Percentiles rank a stretch among this genome's conserved stretches.
These are phyloP conservation scores for Phlyctochytrium bullatum DNA, from an alignment of 192 early-diverging fungal genomes.

Conservation along the genomic window DNA sequence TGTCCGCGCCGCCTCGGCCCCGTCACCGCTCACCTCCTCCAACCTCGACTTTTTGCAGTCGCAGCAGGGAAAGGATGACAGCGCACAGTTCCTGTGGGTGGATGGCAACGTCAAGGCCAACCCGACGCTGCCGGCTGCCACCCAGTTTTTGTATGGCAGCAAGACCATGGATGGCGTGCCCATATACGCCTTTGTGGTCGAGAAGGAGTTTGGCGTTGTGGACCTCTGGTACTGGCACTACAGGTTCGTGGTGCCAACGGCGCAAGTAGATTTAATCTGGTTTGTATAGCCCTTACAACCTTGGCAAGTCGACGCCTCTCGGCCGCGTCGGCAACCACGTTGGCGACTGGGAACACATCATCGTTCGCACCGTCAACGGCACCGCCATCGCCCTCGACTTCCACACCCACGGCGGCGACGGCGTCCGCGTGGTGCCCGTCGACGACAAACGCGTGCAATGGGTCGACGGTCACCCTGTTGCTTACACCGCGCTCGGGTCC, in stretches of 20 bases:
- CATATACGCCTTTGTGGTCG: slow-evolving; percentile 3
- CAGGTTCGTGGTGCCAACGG: too few relatives aligned
- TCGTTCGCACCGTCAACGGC: slow-evolving; percentile 8
- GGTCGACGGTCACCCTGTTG: slow-evolving; percentile 9
- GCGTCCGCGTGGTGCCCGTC: neutral
- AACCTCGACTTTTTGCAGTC: slow-evolving; percentile 2
- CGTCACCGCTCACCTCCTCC: neutral
- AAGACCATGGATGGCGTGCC: neutral
- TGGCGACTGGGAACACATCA: slow-evolving; percentile 8
- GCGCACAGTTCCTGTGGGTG: neutral
- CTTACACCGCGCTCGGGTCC: slow-evolving; percentile 7
- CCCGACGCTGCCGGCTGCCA: neutral
- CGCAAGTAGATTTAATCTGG: too few relatives aligned
- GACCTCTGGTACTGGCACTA: slow-evolving; percentile 9
- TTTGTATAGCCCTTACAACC: slow-evolving; percentile 7
- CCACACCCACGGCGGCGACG: slow-evolving; percentile 3
- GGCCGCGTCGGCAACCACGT: slow-evolving; percentile 5
- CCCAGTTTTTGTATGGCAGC: slow-evolving; percentile 5
- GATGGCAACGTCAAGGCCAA: neutral
- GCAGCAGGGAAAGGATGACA: neutral
- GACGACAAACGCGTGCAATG: neutral
- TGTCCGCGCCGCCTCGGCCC: neutral
- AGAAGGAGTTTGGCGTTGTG: neutral
- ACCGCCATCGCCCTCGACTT: slow-evolving; percentile 2
- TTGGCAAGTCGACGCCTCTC: slow-evolving; percentile 1